These are phyloP conservation scores for Malassezia sympodialis DNA, from an alignment of 1,284 basidiomycete species.

Conservation along the genomic window DNA sequence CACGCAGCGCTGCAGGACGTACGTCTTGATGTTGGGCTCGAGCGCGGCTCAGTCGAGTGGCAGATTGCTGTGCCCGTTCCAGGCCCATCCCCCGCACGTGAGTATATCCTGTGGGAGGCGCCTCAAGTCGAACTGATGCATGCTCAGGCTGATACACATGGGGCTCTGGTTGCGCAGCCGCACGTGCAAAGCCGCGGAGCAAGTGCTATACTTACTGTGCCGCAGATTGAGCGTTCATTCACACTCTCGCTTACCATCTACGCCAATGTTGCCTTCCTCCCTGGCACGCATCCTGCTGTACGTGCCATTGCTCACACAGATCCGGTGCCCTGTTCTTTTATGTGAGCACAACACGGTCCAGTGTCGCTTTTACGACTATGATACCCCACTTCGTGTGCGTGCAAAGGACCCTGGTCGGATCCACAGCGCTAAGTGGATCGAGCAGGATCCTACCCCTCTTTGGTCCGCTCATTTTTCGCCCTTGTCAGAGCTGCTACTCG, in stretches of 20 bases:
- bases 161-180: background rate
- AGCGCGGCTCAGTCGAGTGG: background rate
- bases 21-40: background rate
- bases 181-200: background rate
- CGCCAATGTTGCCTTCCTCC: background rate
- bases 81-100: background rate
- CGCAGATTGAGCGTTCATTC: background rate
- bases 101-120: background rate
- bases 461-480: background rate
- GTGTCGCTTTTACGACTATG: background rate
- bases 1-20: background rate
- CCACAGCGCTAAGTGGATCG: background rate
- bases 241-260: background rate
- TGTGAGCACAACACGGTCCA: background rate
- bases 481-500: background rate
- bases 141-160: background rate
- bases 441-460: background rate
- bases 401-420: background rate
- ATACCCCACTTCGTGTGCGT: background rate
- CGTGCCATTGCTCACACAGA: background rate
- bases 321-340: slow-evolving; percentile 1
- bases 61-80: background rate
- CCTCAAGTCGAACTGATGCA: background rate
- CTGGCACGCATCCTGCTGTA: background rate
- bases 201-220: background rate